Base-by-base conservation (phyloP, 768 basidiomycete species). In the Boletus speciosus region DNA sequence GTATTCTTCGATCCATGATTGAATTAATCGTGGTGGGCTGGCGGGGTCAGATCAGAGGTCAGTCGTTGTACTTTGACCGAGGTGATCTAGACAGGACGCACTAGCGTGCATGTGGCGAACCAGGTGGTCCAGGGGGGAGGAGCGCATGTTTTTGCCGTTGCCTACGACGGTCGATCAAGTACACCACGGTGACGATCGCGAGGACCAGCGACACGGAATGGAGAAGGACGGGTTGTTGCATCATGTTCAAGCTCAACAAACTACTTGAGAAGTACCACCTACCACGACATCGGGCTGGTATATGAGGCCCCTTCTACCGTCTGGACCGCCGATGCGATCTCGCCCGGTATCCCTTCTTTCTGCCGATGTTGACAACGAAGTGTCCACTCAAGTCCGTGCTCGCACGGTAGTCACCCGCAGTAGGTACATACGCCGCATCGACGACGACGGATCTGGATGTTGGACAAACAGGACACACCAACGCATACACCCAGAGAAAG, bases 1-100 rank as follows among this genome's bases (percentile, higher is more conserved):
- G 19, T 69, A 69, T 42, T 55, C 37, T 47, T 67, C 53, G 25
- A 69, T 61, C 66, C 65, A 67, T 16, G 58, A 55, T 23, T 62
- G 57, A 16, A 66, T 59, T 37, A 53, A 8, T n/a, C 49, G 51
- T 8, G 64, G 61, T 36, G 56, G 51, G 32, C 64, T 65, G 29
- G n/a, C 11, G 6, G 5, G 19, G 27, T 25, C n/a, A 23, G 8
- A 19, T 35, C 12, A 47, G 7, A 44, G 29, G 45, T 37, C 27
- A 55, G 31, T 35, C 4, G 2, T 19, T 15, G 21, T 29, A 10
- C 1, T 8, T 32, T 11, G 0, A 29, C 9, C 29, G 29, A 29
- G 8, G 8, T 9, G 8, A 46, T 21, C 5, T 6, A 1, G 5
- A 0, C 3, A 37, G 10, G 14, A 61, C 63, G 19, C 14, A 65